A percentile compares a stretch with the other conserved stretches of the same genome.
Conservation (phyloP, 2,329 filamentous ascomycete species). For the Diplodia corticola region DNA sequence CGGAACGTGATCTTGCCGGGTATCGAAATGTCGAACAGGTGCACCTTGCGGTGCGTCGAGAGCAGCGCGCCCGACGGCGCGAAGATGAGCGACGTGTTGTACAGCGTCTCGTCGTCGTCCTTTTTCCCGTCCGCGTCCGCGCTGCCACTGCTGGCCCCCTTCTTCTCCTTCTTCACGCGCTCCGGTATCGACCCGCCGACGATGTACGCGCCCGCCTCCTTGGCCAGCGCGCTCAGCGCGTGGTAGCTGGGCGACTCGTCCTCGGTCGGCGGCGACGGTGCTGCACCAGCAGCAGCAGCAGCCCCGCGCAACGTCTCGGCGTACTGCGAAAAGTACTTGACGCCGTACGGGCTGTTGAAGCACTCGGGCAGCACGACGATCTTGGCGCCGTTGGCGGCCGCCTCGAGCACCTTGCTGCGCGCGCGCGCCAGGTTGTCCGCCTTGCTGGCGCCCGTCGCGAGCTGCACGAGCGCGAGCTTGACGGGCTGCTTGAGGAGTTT, state of each 20-base stretch:
- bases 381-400: conserved; percentile 71
- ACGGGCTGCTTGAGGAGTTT: conserved; percentile 39
- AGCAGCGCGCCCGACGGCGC: conserved; percentile 74
- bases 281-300: conserved; percentile 44
- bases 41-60: conserved; percentile 88
- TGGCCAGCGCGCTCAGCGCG: conserved; percentile 76
- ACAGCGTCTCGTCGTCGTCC: conserved; percentile 53
- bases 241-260: conserved; percentile 44
- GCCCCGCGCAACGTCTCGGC: conserved; percentile 72
- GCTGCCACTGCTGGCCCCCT: conserved; percentile 42
- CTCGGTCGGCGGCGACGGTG: conserved; percentile 58
- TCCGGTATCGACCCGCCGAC: conserved; percentile 94
- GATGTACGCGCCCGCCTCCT: conserved; percentile 75
- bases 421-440: conserved; percentile 78
- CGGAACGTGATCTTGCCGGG: conserved; percentile 90
- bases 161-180: conserved; percentile 49
- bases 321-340: conserved; percentile 85
- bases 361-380: conserved; percentile 95
- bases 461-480: conserved; percentile 52
- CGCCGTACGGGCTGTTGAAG: conserved; percentile 98
- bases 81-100: conserved; percentile 90
- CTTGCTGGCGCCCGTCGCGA: conserved; percentile 66
- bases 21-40: conserved; percentile 97
- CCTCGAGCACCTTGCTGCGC: conserved; percentile 77
- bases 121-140: not conserved